Conservation (phyloP, 148 eudicot genomes). For the Polygonum aviculare region DNA sequence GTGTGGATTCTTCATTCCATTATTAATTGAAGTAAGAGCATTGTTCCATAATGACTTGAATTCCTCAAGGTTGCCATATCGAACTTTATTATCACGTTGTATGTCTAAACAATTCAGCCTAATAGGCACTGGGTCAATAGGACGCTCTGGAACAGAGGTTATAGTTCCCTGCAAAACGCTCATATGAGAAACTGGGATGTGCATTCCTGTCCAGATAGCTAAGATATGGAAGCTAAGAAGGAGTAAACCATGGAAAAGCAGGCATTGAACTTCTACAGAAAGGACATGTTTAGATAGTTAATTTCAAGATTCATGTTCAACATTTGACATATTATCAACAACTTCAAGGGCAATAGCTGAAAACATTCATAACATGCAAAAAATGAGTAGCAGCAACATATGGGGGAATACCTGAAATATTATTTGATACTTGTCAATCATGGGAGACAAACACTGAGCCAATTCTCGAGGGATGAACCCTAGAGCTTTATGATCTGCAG, state of each 20-base stretch:
- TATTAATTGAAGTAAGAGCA: slow-evolving; percentile 31
- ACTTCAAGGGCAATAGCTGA: background rate
- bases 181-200: background rate
- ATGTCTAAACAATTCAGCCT: slow-evolving; percentile 32
- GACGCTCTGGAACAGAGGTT: slow-evolving; percentile 47
- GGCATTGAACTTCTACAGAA: background rate
- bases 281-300: background rate
- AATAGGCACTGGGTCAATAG: slow-evolving; percentile 55
- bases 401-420: slow-evolving; percentile 45
- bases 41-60: slow-evolving; percentile 48
- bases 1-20: slow-evolving; percentile 32
- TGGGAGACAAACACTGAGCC: slow-evolving; percentile 59
- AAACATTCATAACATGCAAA: background rate
- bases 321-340: background rate
- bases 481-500: slow-evolving; percentile 31
- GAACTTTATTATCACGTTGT: slow-evolving; percentile 25
- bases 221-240: background rate
- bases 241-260: background rate
- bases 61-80: slow-evolving; percentile 27
- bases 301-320: background rate
- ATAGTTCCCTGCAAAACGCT: slow-evolving; percentile 50
- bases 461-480: slow-evolving; percentile 75
- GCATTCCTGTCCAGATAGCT: background rate
- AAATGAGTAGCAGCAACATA: slow-evolving; percentile 1
- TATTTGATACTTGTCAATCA: slow-evolving; percentile 60